Percentiles rank a stretch among this genome's conserved stretches.
phyloP scores from a whole-genome alignment of 1,284 basidiomycete genomes.

The Boletus hoseneyae region DNA sequence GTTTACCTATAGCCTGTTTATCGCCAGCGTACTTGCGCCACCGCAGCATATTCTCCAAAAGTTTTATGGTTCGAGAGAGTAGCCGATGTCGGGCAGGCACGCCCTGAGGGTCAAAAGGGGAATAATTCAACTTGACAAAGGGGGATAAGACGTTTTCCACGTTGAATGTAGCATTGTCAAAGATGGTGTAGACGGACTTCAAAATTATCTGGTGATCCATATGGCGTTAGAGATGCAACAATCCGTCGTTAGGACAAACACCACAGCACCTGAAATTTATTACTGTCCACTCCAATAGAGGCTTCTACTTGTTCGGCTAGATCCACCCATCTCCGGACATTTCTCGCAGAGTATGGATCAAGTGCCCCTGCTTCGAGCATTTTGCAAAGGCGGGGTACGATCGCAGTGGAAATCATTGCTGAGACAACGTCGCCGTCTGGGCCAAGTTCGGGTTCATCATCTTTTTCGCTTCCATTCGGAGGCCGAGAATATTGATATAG shows the following conservation, averaged over 20 bases:
- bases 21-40: constrained; percentile 78
- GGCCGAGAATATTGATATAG: constrained; percentile 79
- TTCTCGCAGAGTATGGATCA: constrained; percentile 76
- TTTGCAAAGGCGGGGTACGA: constrained; percentile 74
- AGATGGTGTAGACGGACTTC: constrained; percentile 58
- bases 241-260: constrained; percentile 3
- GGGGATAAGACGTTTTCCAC: constrained; percentile 46
- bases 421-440: constrained; percentile 87
- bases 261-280: constrained; percentile 64
- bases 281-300: constrained; percentile 63
- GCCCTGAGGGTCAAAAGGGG: constrained; percentile 74
- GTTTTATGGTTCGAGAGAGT: constrained; percentile 66
- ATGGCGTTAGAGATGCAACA: constrained; percentile 12
- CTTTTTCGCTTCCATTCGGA: constrained; percentile 40
- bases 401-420: constrained; percentile 81
- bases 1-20: constrained; percentile 52
- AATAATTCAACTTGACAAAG: constrained; percentile 38
- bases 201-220: constrained; percentile 52
- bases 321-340: constrained; percentile 66
- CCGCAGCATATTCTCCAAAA: constrained; percentile 66
- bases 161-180: constrained; percentile 53
- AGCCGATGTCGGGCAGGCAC: constrained; percentile 71
- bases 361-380: constrained; percentile 71
- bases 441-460: constrained; percentile 57
- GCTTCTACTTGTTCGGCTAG: constrained; percentile 80